phyloP scores from a whole-genome alignment of 257 asterid species.

The Perilla frutescens region DNA sequence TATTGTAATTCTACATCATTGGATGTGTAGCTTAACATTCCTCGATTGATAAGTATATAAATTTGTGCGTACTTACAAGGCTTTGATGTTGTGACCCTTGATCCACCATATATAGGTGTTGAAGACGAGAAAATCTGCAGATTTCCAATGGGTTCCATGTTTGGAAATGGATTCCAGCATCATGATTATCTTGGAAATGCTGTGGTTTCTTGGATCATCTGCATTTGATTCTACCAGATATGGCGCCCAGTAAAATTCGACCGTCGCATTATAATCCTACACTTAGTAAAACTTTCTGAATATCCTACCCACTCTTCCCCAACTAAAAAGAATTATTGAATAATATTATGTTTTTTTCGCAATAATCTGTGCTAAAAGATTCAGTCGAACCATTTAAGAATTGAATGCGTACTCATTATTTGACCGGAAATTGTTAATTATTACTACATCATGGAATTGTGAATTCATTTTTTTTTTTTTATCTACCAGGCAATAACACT shows the following conservation, averaged over 20 bases:
- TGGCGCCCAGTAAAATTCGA: conserved; percentile 72
- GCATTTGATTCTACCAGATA: conserved; percentile 68
- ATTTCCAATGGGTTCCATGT: conserved; percentile 47
- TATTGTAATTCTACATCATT: not conserved
- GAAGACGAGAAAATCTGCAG: conserved; percentile 62
- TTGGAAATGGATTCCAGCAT: conserved; percentile 43
- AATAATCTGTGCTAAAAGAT: too few relatives aligned
- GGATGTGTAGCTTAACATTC: too few relatives aligned
- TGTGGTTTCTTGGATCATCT: conserved; percentile 63
- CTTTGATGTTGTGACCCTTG: conserved; percentile 43
- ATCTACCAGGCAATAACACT: too few relatives aligned
- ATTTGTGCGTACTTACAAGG: conserved; percentile 33
- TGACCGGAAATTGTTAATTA: not conserved
- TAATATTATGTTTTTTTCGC: not conserved
- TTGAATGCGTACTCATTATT: not conserved
- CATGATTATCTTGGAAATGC: conserved; percentile 43
- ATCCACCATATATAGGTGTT: conserved; percentile 80
- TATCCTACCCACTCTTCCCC: too few relatives aligned
- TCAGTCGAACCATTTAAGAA: too few relatives aligned
- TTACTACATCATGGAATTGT: too few relatives aligned
- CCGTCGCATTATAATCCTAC: conserved; percentile 58
- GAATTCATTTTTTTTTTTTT: not conserved
- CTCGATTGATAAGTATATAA: not conserved
- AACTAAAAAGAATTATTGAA: not conserved
- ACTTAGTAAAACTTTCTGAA: not conserved